Evolutionary conservation across 2,329 filamentous ascomycete species (phyloP), one percentile per base, ranked within the genome.

Genomic region (Alternaria rosae): DNA sequence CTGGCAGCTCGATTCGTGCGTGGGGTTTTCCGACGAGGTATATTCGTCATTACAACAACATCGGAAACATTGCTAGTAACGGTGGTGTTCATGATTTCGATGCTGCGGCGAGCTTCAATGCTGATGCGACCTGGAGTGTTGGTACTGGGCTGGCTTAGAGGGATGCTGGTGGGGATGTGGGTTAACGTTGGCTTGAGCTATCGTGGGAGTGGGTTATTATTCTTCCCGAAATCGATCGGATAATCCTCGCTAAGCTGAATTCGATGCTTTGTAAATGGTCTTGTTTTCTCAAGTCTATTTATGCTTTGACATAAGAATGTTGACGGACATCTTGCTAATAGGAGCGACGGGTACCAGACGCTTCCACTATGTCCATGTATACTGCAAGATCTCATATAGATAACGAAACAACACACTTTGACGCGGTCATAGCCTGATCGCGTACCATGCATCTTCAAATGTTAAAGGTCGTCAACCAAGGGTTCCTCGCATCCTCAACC

Each of bases 21-120:
- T 90, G 87, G 87, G 83, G 80, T 44, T 88, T 87, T 68, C 87
- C 88, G 0, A 88, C 87, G 0, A 82, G 87, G 45, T 89, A 81
- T 60, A 78, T 88, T 69, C 82, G 88, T 21, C 87, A 89, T 69
- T 88, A 82, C 63, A 68, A 72, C 6, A 82, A 85, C 45, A 65
- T 80, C 0, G 76, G 77, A 0, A 87, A 87, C 52, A 73, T 77
- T 12, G 85, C 83, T 4, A 87, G 81, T 67, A 85, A 88, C 41
- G 85, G 86, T 1, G 86, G 86, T 11, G 82, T 86, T n/a, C 77
- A 88, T 43, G 70, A 72, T 0, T 89, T 88, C 62, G 87, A 89
- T 64, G 71, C 77, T 1, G 67, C 83, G 0, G 53, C 62, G 0
- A 81, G 78, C 1, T 89, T 86, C 66, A 86, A 84, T 44, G 78